Evolutionary conservation across 345 rosid genomes (phyloP).

Genomic region (Murraya koenigii): DNA sequence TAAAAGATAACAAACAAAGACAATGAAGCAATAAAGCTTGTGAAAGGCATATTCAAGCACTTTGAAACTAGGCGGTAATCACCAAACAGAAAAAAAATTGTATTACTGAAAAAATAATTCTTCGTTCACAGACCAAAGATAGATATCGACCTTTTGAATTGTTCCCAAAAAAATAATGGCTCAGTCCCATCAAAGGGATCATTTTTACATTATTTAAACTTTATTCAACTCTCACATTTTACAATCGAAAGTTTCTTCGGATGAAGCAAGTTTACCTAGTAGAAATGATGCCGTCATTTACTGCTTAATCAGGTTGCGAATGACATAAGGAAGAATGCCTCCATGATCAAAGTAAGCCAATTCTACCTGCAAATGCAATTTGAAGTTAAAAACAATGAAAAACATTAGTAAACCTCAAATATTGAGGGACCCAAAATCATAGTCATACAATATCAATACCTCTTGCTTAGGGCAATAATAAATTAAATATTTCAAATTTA

Average conservation of each 20-base stretch:
- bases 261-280: not conserved
- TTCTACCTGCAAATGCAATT: constrained; percentile 65
- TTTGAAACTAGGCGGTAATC: not conserved
- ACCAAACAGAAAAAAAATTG: not conserved
- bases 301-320: constrained; percentile 72
- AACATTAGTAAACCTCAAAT: not conserved
- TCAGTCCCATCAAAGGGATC: constrained; percentile 28
- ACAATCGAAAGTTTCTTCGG: constrained; percentile 16
- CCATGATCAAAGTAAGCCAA: constrained; percentile 87
- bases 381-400: not conserved
- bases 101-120: not conserved
- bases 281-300: constrained; percentile 16
- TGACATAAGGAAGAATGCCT: constrained; percentile 95
- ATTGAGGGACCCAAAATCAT: not conserved
- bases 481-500: not conserved
- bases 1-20: not conserved
- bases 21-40: not conserved
- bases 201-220: constrained; percentile 25
- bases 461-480: not conserved
- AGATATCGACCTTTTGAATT: not conserved
- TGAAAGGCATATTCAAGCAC: not conserved
- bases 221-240: constrained; percentile 31
- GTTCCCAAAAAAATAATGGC: constrained; percentile 8
- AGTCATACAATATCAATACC: not conserved
- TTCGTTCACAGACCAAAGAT: constrained; percentile 1